Evolutionary conservation across 2,329 filamentous ascomycete genomes (phyloP).

Genomic region (Fusarium annulatum): DNA sequence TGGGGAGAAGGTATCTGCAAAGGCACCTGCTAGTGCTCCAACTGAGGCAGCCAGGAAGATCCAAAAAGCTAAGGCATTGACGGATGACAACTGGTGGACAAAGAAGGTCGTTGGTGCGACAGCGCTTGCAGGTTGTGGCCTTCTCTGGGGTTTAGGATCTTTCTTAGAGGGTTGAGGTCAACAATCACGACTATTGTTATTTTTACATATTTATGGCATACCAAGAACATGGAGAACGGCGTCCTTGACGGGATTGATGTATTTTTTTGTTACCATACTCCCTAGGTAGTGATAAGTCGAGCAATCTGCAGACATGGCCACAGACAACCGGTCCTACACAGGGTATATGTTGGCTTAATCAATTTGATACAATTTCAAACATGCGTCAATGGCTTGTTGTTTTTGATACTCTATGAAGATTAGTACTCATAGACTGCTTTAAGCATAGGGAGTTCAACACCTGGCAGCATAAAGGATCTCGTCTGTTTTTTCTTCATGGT

Average conservation of each 20-base stretch:
- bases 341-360: neutral
- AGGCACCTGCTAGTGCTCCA: constrained; percentile 44
- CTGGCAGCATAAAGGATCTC: neutral
- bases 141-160: constrained; percentile 69
- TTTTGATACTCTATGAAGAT: neutral
- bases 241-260: neutral
- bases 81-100: constrained; percentile 73
- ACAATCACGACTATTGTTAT: neutral
- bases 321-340: neutral
- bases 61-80: constrained; percentile 66
- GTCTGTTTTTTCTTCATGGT: neutral
- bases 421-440: neutral
- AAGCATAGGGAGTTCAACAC: neutral
- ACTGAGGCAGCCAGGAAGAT: constrained; percentile 47
- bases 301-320: neutral
- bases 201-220: constrained; percentile 1
- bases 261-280: neutral
- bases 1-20: constrained; percentile 40
- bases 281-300: neutral
- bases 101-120: constrained; percentile 73
- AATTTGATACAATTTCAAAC: neutral
- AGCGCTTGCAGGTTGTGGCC: constrained; percentile 69
- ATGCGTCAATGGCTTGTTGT: neutral
- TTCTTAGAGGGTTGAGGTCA: constrained; percentile 55
- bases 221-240: constrained; percentile 17